phyloP scores from a whole-genome alignment of 2,329 filamentous ascomycete species.

The Orbilia javanica region DNA sequence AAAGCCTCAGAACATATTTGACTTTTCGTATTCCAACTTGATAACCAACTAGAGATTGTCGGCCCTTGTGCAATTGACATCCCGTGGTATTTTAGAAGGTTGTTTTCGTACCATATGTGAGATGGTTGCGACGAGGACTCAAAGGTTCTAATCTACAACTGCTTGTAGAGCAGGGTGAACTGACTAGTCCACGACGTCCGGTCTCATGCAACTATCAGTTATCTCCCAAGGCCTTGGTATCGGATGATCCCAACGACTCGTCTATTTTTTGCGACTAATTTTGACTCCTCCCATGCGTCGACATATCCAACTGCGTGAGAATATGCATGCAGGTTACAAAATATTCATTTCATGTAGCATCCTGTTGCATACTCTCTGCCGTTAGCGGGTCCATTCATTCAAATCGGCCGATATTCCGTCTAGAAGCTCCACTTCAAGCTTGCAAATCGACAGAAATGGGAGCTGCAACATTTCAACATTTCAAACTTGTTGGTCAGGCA shows the following conservation, averaged over 20 bases:
- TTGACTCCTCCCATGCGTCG: not conserved
- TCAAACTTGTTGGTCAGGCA: constrained; percentile 17
- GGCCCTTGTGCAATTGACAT: not conserved
- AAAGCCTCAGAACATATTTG: not conserved
- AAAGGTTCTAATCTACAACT: not conserved
- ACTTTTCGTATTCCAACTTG: not conserved
- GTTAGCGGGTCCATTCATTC: constrained; percentile 8
- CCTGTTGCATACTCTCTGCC: not conserved
- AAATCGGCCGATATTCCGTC: constrained; percentile 17
- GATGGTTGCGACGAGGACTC: not conserved
- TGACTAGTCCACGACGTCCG: not conserved
- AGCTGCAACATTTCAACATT: not conserved
- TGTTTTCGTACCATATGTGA: not conserved
- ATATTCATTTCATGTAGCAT: constrained; percentile 1
- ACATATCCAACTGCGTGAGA: constrained; percentile 2
- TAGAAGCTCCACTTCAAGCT: not conserved
- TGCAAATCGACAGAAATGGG: constrained; percentile 5
- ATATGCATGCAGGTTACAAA: constrained; percentile 10
- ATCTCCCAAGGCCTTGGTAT: constrained; percentile 8
- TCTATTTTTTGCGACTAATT: constrained; percentile 11
- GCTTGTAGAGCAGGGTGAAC: constrained; percentile 2
- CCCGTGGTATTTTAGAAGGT: not conserved
- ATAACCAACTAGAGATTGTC: not conserved
- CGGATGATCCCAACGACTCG: constrained; percentile 21
- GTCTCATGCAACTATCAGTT: constrained; percentile 1